Percentiles rank a stretch among this genome's conserved stretches.
These are phyloP conservation scores for Colletotrichum trifolii DNA, from an alignment of 2,329 filamentous ascomycete species.

Conservation along the genomic window DNA sequence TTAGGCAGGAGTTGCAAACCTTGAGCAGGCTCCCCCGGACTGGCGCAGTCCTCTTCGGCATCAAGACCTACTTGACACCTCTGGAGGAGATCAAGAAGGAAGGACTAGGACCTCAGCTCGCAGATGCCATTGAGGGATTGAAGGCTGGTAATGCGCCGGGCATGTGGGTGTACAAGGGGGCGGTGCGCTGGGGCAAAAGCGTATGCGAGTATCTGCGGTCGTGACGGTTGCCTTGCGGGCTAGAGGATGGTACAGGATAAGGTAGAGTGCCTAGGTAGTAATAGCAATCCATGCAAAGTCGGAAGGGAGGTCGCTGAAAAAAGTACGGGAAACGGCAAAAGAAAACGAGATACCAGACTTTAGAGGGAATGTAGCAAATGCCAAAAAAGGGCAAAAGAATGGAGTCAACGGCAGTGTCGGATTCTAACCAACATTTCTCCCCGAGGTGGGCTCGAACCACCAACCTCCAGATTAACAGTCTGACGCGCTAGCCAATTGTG, in stretches of 20 bases:
- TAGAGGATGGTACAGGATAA: neutral
- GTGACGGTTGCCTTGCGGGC: neutral
- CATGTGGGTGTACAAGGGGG: constrained; percentile 66
- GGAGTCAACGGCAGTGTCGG: neutral
- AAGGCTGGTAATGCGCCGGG: constrained; percentile 61
- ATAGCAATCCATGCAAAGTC: neutral
- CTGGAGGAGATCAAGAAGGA: constrained; percentile 60
- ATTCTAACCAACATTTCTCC: constrained; percentile 11
- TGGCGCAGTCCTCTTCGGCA: constrained; percentile 61
- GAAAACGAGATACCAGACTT: neutral
- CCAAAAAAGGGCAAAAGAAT: neutral
- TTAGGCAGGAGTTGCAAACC: constrained; percentile 63
- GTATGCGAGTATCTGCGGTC: constrained; percentile 60
- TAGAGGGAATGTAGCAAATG: neutral
- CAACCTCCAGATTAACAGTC: constrained; percentile 29
- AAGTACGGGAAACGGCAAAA: too few species aligned
- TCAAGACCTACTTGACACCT: constrained; percentile 66
- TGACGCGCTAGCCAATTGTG: constrained; percentile 29
- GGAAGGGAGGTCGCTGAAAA: too few species aligned
- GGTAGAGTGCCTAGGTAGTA: neutral
- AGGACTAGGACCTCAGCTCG: constrained; percentile 57
- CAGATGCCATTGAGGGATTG: constrained; percentile 65
- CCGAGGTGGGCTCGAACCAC: constrained; percentile 28
- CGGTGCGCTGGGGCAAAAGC: constrained; percentile 57
- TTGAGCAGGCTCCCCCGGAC: constrained; percentile 60